Evolutionary conservation across 2,329 filamentous ascomycete species (phyloP), one percentile per base, ranked within the genome.

Genomic region (Nemania sp.): DNA sequence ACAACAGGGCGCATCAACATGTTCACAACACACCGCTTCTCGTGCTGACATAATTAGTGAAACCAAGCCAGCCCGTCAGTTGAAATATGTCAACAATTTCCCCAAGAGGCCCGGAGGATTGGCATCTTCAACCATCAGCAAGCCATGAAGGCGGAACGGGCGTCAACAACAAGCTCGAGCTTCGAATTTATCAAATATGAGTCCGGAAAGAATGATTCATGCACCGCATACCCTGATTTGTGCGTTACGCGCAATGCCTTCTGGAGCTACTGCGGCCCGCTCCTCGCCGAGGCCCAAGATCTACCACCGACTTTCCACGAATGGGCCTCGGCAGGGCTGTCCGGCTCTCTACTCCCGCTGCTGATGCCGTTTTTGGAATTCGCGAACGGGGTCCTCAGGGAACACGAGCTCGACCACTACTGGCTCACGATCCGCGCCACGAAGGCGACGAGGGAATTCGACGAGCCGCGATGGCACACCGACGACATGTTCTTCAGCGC

Each of bases 401-500:
- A 59, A 3, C 75, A 74, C 34, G 73, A 72, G 3, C 65, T 79
- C 5, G 64, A 71, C 3, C 69, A 81, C 66, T 82, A 81, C 64
- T 81, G 80, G 73, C 65, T 82, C 12, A 82, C 80, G 0, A 75
- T 82, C 54, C 78, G 80, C 47, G 79, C 80, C 50, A 79, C 78
- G 0, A 76, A 69, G 43, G 72, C 77, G 0, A 79, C 77, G 0
- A 46, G 65, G 34, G 78, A 81, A 25, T 82, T 76, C 65, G 76
- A 82, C 62, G 70, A 64, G 10, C 76, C 78, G 0, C 70, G 80
- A 48, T 82, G 80, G 80, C 80, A 83, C 60, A 78, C 78, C 0
- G 80, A 83, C 62, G 79, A 83, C 57, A 68, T 79, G 15, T 82
- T 82, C 68, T 83, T 77, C 61, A 60, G 60, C 49, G 50, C 59